phyloP scores from a whole-genome alignment of 768 basidiomycete species.

The Lactarius akahatsu region DNA sequence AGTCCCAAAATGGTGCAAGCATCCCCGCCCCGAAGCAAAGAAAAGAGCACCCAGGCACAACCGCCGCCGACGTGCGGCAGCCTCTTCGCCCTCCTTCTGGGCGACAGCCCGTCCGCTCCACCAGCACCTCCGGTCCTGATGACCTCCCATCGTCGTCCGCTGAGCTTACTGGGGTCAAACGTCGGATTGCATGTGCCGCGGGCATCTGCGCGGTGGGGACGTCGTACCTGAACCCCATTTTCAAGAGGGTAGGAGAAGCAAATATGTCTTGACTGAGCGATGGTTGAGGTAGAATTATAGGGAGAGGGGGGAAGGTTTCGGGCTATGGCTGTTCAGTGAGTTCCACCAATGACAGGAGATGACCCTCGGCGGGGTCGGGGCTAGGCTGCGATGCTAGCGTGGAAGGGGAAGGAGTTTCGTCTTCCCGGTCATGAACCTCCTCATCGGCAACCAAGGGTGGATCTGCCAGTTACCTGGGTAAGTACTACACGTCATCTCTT shows the following conservation, averaged over 20 bases:
- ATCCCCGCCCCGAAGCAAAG: background rate
- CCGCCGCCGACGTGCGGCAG: background rate
- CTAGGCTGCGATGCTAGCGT: background rate
- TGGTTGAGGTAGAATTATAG: background rate
- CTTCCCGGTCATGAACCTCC: background rate
- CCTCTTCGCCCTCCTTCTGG: background rate
- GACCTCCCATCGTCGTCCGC: background rate
- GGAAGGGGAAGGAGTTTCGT: background rate
- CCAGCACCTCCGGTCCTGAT: background rate
- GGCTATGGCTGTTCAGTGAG: background rate
- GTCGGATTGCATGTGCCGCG: background rate
- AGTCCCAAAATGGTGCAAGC: no score
- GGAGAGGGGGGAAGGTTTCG: background rate
- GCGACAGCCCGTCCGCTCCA: background rate
- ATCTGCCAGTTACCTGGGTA: background rate
- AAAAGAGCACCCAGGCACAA: background rate
- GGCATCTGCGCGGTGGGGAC: background rate
- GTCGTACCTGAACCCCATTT: background rate
- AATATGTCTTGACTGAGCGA: background rate
- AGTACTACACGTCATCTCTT: background rate
- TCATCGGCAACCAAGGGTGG: background rate
- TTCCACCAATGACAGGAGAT: background rate
- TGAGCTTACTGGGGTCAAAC: background rate
- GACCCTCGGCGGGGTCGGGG: background rate
- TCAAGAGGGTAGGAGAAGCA: background rate